Evolutionary conservation across 2,329 filamentous ascomycete species (phyloP).

Genomic region (Byssoonygena ceratinophila): DNA sequence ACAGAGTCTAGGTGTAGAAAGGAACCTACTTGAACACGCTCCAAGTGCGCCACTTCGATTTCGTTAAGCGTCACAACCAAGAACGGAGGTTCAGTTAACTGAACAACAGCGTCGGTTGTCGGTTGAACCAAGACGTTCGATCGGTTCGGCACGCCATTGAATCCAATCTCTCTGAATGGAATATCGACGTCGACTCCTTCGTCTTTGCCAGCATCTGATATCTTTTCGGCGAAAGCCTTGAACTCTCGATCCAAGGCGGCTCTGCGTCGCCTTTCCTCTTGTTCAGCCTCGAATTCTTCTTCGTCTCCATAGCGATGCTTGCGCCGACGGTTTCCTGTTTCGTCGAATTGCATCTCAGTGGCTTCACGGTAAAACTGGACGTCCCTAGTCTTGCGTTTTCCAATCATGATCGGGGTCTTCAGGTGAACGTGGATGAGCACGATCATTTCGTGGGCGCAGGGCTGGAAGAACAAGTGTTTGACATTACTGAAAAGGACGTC

Average conservation of each 20-base stretch:
- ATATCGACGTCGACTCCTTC: constrained; percentile 91
- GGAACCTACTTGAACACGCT: constrained; percentile 59
- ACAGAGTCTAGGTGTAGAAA: constrained; percentile 20
- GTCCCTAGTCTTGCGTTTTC: constrained; percentile 98
- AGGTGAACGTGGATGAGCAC: constrained; percentile 97
- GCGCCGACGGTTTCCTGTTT: constrained; percentile 94
- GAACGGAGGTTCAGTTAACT: constrained; percentile 93
- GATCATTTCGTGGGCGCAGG: constrained; percentile 88
- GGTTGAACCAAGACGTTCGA: constrained; percentile 94
- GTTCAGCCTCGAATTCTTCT: constrained; percentile 96
- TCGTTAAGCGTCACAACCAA: constrained; percentile 91
- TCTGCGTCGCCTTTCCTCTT: constrained; percentile 84
- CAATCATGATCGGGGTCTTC: constrained; percentile 95
- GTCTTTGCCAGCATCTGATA: constrained; percentile 85
- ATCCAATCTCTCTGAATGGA: constrained; percentile 90
- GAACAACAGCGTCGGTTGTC: constrained; percentile 91
- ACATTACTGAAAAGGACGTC: constrained; percentile 97
- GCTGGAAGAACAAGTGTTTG: constrained; percentile 97
- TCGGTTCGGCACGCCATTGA: constrained; percentile 90
- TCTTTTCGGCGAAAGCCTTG: constrained; percentile 93
- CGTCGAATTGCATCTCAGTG: constrained; percentile 96
- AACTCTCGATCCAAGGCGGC: constrained; percentile 92
- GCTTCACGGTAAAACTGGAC: constrained; percentile 97
- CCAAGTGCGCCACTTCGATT: constrained; percentile 90
- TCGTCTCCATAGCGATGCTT: constrained; percentile 97